Conservation (phyloP, 2,329 filamentous ascomycete species). For the Trichoderma cornu-damae region DNA sequence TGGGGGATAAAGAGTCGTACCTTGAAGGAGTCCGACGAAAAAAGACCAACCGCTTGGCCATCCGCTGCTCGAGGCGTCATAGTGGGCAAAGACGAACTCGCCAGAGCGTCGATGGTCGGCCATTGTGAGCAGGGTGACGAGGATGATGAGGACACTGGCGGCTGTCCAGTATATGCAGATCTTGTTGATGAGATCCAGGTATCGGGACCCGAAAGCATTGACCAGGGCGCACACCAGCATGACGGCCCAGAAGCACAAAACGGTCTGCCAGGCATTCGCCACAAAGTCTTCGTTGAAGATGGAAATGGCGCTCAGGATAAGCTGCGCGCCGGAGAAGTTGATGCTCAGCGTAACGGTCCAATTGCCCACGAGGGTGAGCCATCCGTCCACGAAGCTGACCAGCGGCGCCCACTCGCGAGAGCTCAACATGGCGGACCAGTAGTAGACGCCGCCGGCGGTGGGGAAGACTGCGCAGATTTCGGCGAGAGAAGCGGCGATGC, state of each 20-base stretch:
- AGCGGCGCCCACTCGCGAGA: slow-evolving; percentile 57
- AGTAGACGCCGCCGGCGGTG: slow-evolving; percentile 60
- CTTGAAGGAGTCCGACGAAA: slow-evolving; percentile 50
- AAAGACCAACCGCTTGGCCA: slow-evolving; percentile 64
- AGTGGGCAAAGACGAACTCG: slow-evolving; percentile 61
- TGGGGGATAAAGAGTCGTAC: slow-evolving; percentile 23
- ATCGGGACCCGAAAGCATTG: slow-evolving; percentile 57
- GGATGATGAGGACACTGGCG: slow-evolving; percentile 63
- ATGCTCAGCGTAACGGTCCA: slow-evolving; percentile 65
- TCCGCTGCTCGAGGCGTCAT: slow-evolving; percentile 62
- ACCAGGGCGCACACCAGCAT: slow-evolving; percentile 59
- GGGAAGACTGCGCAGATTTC: slow-evolving; percentile 67
- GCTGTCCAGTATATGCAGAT: slow-evolving; percentile 69
- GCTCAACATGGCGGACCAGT: slow-evolving; percentile 66
- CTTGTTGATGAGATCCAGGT: slow-evolving; percentile 64
- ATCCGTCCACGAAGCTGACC: slow-evolving; percentile 67
- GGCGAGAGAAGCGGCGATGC: slow-evolving; percentile 64
- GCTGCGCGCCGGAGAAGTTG: slow-evolving; percentile 64
- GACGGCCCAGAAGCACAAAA: slow-evolving; percentile 66
- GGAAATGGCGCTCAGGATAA: slow-evolving; percentile 63
- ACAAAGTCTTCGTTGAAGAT: slow-evolving; percentile 58
- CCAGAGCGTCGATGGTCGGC: slow-evolving; percentile 59
- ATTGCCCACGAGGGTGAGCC: slow-evolving; percentile 69
- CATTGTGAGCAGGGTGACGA: slow-evolving; percentile 62
- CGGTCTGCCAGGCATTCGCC: slow-evolving; percentile 63